These are phyloP conservation scores for Sphaceloma murrayae DNA, from an alignment of 2,329 filamentous ascomycete species.

Conservation along the genomic window DNA sequence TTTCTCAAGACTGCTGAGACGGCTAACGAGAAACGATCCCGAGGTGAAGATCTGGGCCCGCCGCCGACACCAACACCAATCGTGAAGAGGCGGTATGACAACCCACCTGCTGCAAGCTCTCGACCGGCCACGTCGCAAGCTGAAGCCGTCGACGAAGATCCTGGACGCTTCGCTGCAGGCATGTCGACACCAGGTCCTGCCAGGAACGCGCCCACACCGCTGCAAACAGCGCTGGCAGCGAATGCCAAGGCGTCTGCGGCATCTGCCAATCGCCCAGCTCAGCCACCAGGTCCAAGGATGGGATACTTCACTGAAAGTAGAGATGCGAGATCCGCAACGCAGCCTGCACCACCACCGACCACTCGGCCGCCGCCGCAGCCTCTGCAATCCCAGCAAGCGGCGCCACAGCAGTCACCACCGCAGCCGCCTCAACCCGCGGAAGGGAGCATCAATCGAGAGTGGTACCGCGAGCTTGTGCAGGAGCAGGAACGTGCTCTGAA, in stretches of 20 bases:
- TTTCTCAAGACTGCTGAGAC: conserved; percentile 34
- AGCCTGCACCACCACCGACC: conserved; percentile 20
- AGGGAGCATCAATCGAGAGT: conserved; percentile 17
- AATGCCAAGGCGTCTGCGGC: conserved; percentile 24
- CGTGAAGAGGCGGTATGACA: conserved; percentile 40
- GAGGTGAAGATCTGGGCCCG: conserved; percentile 39
- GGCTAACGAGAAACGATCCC: conserved; percentile 34
- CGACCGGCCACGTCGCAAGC: conserved; percentile 37
- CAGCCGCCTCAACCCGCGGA: conserved; percentile 12
- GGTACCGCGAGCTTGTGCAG: conserved; percentile 22
- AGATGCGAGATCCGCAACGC: conserved; percentile 25
- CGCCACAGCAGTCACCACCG: conserved; percentile 14
- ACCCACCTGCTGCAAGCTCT: conserved; percentile 29
- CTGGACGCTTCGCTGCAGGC: conserved; percentile 9
- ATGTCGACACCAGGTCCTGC: conserved; percentile 16
- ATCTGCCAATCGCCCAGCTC: conserved; percentile 22
- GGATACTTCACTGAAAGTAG: conserved; percentile 27
- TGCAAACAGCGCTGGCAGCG: conserved; percentile 26
- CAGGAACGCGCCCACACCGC: conserved; percentile 26
- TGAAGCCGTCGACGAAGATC: conserved; percentile 33
- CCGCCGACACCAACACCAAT: conserved; percentile 42
- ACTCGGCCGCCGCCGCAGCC: conserved; percentile 21
- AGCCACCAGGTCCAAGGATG: conserved; percentile 26
- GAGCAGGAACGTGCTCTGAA: conserved; percentile 29
- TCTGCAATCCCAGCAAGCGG: conserved; percentile 20